phyloP scores from a whole-genome alignment of 495 filamentous ascomycete species.

The Penicillium herquei region DNA sequence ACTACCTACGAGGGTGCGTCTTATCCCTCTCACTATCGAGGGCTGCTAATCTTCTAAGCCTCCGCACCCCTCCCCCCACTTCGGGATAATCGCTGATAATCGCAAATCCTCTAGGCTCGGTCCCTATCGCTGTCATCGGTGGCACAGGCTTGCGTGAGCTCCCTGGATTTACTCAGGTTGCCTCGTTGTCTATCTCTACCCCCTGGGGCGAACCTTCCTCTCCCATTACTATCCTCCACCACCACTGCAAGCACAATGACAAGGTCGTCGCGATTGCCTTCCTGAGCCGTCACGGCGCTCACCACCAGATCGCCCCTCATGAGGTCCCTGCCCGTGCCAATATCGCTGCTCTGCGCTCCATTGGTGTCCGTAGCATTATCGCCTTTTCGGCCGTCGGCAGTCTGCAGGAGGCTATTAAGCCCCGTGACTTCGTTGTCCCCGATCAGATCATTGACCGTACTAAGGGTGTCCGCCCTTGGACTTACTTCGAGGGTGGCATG shows the following conservation, averaged over 20 bases:
- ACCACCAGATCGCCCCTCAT: slow-evolving; percentile 89
- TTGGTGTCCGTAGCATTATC: slow-evolving; percentile 87
- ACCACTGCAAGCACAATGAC: slow-evolving; percentile 58
- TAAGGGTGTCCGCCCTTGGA: slow-evolving; percentile 88
- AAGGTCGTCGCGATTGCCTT: slow-evolving; percentile 78
- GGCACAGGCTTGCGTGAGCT: slow-evolving; percentile 83
- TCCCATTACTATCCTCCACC: slow-evolving; percentile 85
- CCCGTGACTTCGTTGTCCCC: slow-evolving; percentile 92
- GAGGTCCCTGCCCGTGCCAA: slow-evolving; percentile 91
- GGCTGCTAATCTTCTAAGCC: neutral
- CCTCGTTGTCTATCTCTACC: slow-evolving; percentile 66
- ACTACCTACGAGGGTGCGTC: slow-evolving; percentile 52
- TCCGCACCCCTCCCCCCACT: slow-evolving; percentile 20
- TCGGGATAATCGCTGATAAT: slow-evolving; percentile 11
- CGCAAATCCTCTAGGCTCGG: slow-evolving; percentile 53
- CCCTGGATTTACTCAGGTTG: slow-evolving; percentile 75
- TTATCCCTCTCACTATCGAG: neutral
- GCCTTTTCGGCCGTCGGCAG: slow-evolving; percentile 95
- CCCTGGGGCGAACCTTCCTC: slow-evolving; percentile 94
- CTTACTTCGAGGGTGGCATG: slow-evolving; percentile 91
- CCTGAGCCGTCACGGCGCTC: slow-evolving; percentile 82
- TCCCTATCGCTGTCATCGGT: slow-evolving; percentile 93
- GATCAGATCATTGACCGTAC: slow-evolving; percentile 98
- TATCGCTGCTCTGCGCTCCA: slow-evolving; percentile 84
- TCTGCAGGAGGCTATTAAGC: slow-evolving; percentile 85